Evolutionary conservation across 2,329 filamentous ascomycete species (phyloP).

Genomic region (Cladosporium sp.): DNA sequence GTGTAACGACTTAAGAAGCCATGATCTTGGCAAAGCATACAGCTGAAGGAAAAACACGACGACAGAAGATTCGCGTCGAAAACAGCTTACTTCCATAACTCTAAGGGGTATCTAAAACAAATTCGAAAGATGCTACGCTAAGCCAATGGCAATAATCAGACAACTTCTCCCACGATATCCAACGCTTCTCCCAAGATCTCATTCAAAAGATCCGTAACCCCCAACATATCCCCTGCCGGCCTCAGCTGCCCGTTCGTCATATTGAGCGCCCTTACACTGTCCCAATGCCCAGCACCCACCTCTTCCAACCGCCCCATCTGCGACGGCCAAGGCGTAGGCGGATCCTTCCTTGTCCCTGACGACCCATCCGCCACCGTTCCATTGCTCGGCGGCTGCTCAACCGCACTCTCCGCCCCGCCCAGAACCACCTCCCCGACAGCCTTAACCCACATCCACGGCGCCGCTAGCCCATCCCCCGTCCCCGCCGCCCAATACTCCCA

Average conservation of each 20-base stretch:
- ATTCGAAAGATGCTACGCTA: not conserved
- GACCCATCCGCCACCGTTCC: not conserved
- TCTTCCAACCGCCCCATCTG: constrained; percentile 14
- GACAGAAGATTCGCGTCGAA: no score
- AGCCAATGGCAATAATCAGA: constrained; percentile 24
- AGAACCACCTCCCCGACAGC: constrained; percentile 2
- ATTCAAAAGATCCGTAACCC: not conserved
- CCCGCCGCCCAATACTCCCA: constrained; percentile 29
- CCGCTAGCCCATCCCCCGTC: constrained; percentile 7
- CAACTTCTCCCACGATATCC: not conserved
- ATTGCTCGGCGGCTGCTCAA: not conserved
- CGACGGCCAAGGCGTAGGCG: constrained; percentile 17
- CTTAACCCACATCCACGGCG: constrained; percentile 4
- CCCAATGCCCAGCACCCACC: constrained; percentile 14
- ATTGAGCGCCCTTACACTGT: constrained; percentile 21
- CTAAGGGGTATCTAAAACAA: not conserved
- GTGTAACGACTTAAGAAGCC: no score
- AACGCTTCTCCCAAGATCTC: constrained; percentile 8
- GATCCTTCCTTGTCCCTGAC: constrained; percentile 10
- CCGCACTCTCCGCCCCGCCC: not conserved
- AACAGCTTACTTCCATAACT: no score
- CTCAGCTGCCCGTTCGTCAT: constrained; percentile 17
- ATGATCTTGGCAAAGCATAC: no score
- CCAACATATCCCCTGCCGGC: constrained; percentile 15
- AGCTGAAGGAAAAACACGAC: no score